Base-by-base conservation (phyloP, 129 eudicot species). In the Smallanthus sonchifolius region DNA sequence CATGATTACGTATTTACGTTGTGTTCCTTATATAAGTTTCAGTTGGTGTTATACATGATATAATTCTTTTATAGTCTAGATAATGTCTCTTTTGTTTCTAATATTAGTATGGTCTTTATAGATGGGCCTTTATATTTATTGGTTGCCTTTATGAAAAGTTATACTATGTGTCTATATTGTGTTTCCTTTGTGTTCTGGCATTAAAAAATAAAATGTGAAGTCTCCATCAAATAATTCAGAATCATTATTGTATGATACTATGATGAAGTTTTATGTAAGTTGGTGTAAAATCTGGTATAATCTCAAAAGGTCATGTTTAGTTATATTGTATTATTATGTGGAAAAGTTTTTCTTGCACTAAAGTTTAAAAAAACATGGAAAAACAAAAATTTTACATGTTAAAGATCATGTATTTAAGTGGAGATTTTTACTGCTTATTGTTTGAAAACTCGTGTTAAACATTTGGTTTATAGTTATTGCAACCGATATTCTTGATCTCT, bases 51-150 rank as follows among this genome's bases (percentile, higher is more conserved):
- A 16, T 39, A 65, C 35, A 40, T 40, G 17, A 15, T 66, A 42
- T 66, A 6, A 71, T 51, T 9, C 17, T 70, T 35, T 37, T 8
- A 48, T 70, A 5, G 65, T 70, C 42, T 44, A 67, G 57, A 67
- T 24, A 16, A 36, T 39, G 44, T 52, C n/a, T 35, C 17, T 70
- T 10, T 69, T 52, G 64, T 70, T 49, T 51, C 75, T 70, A 49
- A 51, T 48, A 34, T 70, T 70, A 11, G 19, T 67, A 67, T 47
- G 30, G 54, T 19, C 28, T 67, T 67, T 42, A 5, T 13, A 6
- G 14, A 44, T 44, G 14, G 49, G 49, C 7, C 3, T 54, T 54
- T 8, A 54, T 54, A 17, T 19, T 16, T 54, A 19, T 17, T 20
- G 61, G 32, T 16, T 54, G 11, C 13, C 61, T 16, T 24, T 30